Evolutionary conservation across 257 asterid species (phyloP).

Genomic region (Solanum pimpinellifolium): DNA sequence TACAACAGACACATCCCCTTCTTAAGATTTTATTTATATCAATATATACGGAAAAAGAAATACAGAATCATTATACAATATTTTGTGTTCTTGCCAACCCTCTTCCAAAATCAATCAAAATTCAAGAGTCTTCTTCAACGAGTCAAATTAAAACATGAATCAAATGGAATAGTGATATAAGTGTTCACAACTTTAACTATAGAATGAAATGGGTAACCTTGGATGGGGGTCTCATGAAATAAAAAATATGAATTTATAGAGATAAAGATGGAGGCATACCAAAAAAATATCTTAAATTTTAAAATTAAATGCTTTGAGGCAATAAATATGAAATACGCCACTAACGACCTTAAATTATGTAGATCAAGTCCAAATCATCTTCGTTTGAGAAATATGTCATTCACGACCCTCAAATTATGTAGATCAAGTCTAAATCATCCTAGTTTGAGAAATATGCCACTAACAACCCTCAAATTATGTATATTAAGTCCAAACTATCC

Average conservation of each 20-base stretch:
- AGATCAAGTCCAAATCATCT: too few relatives aligned
- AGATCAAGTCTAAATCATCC: too few relatives aligned
- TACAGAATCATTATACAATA: neutral
- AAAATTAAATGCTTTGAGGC: neutral
- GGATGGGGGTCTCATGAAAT: neutral
- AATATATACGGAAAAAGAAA: neutral
- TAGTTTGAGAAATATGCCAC: too few relatives aligned
- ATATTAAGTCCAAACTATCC: too few relatives aligned
- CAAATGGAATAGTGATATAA: neutral
- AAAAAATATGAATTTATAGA: too few relatives aligned
- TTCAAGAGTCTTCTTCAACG: neutral
- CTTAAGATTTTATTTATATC: neutral
- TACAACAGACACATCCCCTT: neutral
- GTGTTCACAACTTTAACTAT: neutral
- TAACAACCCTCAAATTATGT: too few relatives aligned
- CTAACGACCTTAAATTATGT: too few relatives aligned
- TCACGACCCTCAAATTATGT: too few relatives aligned
- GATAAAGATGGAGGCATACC: neutral
- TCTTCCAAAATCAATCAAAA: neutral
- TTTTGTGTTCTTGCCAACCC: neutral
- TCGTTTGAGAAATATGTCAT: too few relatives aligned
- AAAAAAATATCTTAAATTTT: too few relatives aligned
- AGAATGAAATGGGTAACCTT: neutral
- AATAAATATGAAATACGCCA: neutral
- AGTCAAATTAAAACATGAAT: neutral